These are phyloP conservation scores for Chlamydomonas sp. DNA, from an alignment of 139 green algal species.

Conservation along the genomic window DNA sequence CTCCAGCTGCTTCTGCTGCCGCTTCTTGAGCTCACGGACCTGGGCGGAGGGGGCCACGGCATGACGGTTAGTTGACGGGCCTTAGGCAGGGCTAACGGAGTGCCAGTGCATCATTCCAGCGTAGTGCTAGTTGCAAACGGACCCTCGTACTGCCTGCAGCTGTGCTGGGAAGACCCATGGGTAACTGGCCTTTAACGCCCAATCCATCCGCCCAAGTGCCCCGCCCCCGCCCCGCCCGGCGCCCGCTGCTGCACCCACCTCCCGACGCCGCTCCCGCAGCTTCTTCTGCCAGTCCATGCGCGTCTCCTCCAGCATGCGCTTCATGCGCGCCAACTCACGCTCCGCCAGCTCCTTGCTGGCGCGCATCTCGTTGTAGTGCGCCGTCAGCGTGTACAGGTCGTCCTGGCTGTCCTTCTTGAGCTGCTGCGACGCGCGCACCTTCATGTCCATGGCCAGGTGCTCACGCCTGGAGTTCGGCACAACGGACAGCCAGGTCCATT, in stretches of 20 bases:
- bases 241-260: constrained; percentile 62
- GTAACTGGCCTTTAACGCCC: no score
- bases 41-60: constrained; percentile 23
- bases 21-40: constrained; percentile 82
- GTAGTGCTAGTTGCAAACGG: no score
- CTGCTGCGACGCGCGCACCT: constrained; percentile 68
- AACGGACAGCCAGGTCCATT: not conserved
- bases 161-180: no score
- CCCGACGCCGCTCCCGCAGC: constrained; percentile 72
- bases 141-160: no score
- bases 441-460: constrained; percentile 76
- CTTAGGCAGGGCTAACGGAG: not conserved
- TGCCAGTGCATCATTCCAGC: not conserved
- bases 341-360: constrained; percentile 80
- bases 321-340: constrained; percentile 73
- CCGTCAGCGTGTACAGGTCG: constrained; percentile 73
- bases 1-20: constrained; percentile 75
- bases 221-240: no score
- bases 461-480: constrained; percentile 65
- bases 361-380: constrained; percentile 75
- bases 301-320: constrained; percentile 73
- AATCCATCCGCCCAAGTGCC: no score
- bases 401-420: constrained; percentile 71
- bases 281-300: constrained; percentile 76
- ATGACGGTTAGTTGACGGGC: no score